Conservation (phyloP, 2,329 filamentous ascomycete genomes). For the Fusarium cyanostomum region DNA sequence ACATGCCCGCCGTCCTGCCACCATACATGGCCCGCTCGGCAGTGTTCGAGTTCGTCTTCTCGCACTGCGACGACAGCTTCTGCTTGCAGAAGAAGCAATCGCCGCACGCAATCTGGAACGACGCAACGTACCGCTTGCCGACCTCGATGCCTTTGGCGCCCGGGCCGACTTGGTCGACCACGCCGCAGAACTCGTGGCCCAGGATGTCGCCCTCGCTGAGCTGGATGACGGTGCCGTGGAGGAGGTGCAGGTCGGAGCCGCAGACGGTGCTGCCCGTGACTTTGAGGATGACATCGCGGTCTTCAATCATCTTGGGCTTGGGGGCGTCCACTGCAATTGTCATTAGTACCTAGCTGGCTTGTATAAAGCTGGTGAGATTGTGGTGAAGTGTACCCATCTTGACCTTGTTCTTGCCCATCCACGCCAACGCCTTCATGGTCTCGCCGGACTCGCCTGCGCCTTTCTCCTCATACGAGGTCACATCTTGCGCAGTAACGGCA, state of each 20-base stretch:
- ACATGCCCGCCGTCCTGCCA: slow-evolving; percentile 76
- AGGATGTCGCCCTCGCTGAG: slow-evolving; percentile 73
- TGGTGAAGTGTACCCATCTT: slow-evolving; percentile 61
- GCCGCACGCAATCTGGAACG: slow-evolving; percentile 83
- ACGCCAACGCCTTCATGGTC: slow-evolving; percentile 82
- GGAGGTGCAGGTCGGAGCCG: slow-evolving; percentile 67
- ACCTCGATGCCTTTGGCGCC: slow-evolving; percentile 62
- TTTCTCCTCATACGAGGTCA: slow-evolving; percentile 65
- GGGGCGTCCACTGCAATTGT: slow-evolving; percentile 64
- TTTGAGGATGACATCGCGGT: slow-evolving; percentile 80
- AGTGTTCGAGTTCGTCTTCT: slow-evolving; percentile 79
- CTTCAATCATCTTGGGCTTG: slow-evolving; percentile 77
- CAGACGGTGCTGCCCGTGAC: slow-evolving; percentile 73
- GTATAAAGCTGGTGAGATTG: neutral
- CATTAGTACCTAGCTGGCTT: neutral
- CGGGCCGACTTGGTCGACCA: slow-evolving; percentile 65
- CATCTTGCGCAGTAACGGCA: slow-evolving; percentile 72
- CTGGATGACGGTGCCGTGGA: slow-evolving; percentile 66
- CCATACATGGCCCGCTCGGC: slow-evolving; percentile 81
- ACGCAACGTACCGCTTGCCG: slow-evolving; percentile 80
- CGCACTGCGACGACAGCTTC: slow-evolving; percentile 82
- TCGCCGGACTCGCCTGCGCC: slow-evolving; percentile 61
- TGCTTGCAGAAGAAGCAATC: slow-evolving; percentile 81
- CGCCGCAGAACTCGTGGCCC: slow-evolving; percentile 69
- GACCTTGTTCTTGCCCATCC: slow-evolving; percentile 85